Evolutionary conservation across 495 filamentous ascomycete species (phyloP).

Genomic region (Choiromyces venosus): DNA sequence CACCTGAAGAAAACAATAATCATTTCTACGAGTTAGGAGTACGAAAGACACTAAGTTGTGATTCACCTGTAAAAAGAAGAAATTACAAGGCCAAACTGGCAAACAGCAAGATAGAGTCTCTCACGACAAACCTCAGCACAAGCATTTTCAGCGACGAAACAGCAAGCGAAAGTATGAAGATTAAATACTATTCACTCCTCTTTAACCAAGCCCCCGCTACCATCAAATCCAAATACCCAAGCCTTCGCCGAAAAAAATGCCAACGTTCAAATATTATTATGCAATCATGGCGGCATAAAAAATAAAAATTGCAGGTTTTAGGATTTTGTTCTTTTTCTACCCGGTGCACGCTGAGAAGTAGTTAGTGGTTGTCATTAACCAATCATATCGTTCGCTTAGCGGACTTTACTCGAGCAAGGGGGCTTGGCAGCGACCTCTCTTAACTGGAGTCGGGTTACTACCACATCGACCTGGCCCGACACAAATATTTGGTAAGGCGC

Average conservation of each 20-base stretch:
- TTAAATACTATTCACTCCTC: background rate
- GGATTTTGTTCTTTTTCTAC: background rate
- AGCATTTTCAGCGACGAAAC: background rate
- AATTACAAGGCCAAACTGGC: background rate
- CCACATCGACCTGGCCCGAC: too few relatives aligned
- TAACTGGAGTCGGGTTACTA: background rate
- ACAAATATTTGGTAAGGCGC: background rate
- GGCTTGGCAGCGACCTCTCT: background rate
- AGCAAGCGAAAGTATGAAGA: background rate
- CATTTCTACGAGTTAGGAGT: too few relatives aligned
- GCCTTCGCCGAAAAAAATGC: background rate
- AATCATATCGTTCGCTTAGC: background rate
- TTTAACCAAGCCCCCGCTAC: background rate
- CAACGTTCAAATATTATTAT: background rate
- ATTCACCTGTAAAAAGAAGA: background rate
- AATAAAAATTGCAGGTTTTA: background rate
- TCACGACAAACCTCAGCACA: background rate
- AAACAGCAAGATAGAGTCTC: background rate
- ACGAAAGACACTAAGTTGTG: too few relatives aligned
- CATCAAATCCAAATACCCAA: background rate
- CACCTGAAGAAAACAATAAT: too few relatives aligned
- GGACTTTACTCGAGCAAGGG: background rate
- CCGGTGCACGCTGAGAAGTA: background rate
- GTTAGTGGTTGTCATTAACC: background rate
- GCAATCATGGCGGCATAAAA: background rate